Base-by-base conservation (phyloP, 2,329 filamentous ascomycete genomes). In the Trichoderma cornu-damae region DNA sequence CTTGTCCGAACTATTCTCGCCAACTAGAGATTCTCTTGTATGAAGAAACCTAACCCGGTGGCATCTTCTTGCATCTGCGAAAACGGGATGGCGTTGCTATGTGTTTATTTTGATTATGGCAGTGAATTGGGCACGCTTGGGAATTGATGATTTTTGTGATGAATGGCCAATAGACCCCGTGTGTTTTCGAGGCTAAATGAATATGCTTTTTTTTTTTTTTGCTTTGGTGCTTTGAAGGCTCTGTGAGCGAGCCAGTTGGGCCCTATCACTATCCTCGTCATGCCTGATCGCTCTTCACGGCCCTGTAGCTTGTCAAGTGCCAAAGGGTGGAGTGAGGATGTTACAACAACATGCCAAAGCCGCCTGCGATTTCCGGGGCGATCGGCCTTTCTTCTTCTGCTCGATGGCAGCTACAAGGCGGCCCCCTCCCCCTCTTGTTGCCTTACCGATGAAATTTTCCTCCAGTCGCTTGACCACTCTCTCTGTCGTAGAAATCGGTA, bases 1-100 rank as follows among this genome's bases (percentile, higher is more conserved):
- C 86, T 94, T 60, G 89, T 94, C 68, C 86, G 89, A 68, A 93
- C 89, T 53, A 91, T 94, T 69, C 85, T 94, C 64, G 88, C 89
- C 73, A 93, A 93, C 77, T 94, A 81, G 67, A 14, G 61, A 53
- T 35, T 35, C 22, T 12, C 24, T 55, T 46, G 22, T 28, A 20
- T 18, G 40, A 47, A 47, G 42, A 46, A n/a, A 37, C 24, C 42
- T 20, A 16, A 18, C 32, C 52, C 43, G 35, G 42, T 26, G 34
- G 61, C 61, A 59, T 59, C 61, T 61, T 66, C 62, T 67, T 70
- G 67, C 69, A 67, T 72, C 62, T 70, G 64, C 59, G 67, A 62
- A n/a, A n/a, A 65, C 54, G 63, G 68, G 65, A 66, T 56, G 68
- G 68, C 68, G 69, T 67, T 68, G 63, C 64, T 69, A 66, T 59